Percentiles rank a stretch among this genome's conserved stretches.
Conservation (phyloP, 345 rosid genomes). For the Gossypioides kirkii region DNA sequence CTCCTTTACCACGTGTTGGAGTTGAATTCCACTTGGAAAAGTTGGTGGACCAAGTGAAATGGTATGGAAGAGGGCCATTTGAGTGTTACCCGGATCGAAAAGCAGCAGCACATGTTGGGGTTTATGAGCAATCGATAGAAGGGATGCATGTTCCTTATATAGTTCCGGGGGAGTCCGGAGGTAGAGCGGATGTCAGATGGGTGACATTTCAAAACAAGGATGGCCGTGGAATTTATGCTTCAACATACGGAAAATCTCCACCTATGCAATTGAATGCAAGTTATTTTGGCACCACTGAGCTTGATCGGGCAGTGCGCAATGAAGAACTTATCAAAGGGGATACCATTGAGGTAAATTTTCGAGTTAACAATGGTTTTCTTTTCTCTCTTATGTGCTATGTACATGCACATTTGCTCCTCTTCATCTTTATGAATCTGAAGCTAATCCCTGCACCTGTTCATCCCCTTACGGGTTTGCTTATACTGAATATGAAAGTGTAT, state of each 20-base stretch:
- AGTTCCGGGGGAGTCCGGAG: slow-evolving; percentile 87
- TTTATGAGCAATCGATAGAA: slow-evolving; percentile 55
- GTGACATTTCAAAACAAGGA: slow-evolving; percentile 65
- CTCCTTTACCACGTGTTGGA: slow-evolving; percentile 90
- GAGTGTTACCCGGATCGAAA: slow-evolving; percentile 98
- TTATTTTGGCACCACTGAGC: slow-evolving; percentile 63
- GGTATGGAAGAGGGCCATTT: slow-evolving; percentile 97
- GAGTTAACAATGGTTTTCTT: background rate
- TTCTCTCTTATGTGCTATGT: background rate
- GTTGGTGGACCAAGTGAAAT: slow-evolving; percentile 56
- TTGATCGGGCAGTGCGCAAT: slow-evolving; percentile 63
- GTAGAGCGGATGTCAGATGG: slow-evolving; percentile 97
- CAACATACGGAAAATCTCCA: slow-evolving; percentile 61
- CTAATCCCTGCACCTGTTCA: background rate
- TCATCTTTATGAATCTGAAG: background rate
- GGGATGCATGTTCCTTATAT: slow-evolving; percentile 93
- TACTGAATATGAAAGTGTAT: background rate
- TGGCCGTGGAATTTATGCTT: slow-evolving; percentile 78
- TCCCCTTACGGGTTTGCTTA: background rate
- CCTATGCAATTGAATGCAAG: slow-evolving; percentile 96
- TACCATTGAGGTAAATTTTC: slow-evolving; percentile 57
- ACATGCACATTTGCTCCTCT: background rate
- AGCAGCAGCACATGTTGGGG: slow-evolving; percentile 80
- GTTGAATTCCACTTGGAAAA: slow-evolving; percentile 69
- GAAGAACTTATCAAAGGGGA: slow-evolving; percentile 70